Evolutionary conservation across 768 basidiomycete species (phyloP).

Genomic region (Tricholoma terreum): DNA sequence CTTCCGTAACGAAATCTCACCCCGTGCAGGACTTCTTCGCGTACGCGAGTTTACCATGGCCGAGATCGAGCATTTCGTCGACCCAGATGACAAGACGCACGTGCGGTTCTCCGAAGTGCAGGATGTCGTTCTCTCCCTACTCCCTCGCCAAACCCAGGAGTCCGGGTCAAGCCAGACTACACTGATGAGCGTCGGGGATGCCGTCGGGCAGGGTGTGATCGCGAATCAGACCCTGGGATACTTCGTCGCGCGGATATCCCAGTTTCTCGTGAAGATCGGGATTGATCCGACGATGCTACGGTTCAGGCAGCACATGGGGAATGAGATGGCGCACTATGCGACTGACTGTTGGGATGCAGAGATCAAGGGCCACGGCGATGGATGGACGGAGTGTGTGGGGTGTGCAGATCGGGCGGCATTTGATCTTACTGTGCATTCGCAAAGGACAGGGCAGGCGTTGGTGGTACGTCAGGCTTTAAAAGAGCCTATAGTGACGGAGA

Average conservation of each 20-base stretch:
- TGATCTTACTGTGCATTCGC: slow-evolving; percentile 87
- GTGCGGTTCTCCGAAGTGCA: slow-evolving; percentile 78
- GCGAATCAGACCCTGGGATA: slow-evolving; percentile 98
- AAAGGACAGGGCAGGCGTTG: slow-evolving; percentile 78
- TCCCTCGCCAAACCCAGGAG: slow-evolving; percentile 82
- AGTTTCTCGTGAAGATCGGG: slow-evolving; percentile 88
- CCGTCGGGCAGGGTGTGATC: slow-evolving; percentile 80
- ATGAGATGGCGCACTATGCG: slow-evolving; percentile 99
- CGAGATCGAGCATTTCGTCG: slow-evolving; percentile 98
- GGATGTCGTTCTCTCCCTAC: slow-evolving; percentile 68
- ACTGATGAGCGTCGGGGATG: slow-evolving; percentile 80
- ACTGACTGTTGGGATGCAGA: slow-evolving; percentile 99
- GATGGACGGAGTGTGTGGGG: slow-evolving; percentile 99
- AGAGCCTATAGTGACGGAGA: slow-evolving; percentile 81
- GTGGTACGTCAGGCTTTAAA: slow-evolving; percentile 85
- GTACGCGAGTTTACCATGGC: slow-evolving; percentile 99
- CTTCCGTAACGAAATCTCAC: slow-evolving; percentile 98
- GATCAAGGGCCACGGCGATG: slow-evolving; percentile 75
- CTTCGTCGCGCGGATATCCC: slow-evolving; percentile 90
- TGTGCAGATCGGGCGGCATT: slow-evolving; percentile 98
- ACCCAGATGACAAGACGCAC: slow-evolving; percentile 89
- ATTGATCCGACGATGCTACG: slow-evolving; percentile 80
- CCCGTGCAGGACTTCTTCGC: slow-evolving; percentile 91
- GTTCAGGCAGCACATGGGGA: slow-evolving; percentile 97
- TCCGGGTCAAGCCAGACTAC: slow-evolving; percentile 64